Base-by-base conservation (phyloP, 2,329 filamentous ascomycete genomes). In the Colletotrichum horii region DNA sequence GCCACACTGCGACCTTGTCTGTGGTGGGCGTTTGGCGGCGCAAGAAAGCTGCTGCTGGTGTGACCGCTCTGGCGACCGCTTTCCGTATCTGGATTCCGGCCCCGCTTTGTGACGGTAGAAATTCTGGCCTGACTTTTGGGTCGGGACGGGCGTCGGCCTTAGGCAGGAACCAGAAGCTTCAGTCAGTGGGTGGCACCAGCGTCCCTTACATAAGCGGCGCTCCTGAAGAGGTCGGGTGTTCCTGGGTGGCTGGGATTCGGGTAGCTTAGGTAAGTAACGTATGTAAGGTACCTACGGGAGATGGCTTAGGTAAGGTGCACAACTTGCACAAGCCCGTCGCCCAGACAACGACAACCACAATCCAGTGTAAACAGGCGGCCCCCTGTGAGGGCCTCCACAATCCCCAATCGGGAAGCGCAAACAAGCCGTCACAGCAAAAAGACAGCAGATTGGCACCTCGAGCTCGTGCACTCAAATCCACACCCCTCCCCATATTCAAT, bases 401-500 rank as follows among this genome's bases (percentile, higher is more conserved):
- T 52, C 22, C 67, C 75, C 28, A 72, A 77, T 78, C 43, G 56
- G 76, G 76, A 75, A 75, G 71, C 68, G 71, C 74, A 75, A 77
- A 77, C 68, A 77, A 76, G 66, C 61, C 38, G 12, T 52, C 43
- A 52, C 43, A 65, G 61, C 22, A 52, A 66, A 38, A 30, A 30
- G 56, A 62, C 56, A 19, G 70, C 71, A 68, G 28, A 36, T 11
- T 22, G 67, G 22, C 58, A 55, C 61, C 58, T 22, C 26, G 30
- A 55, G 52, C 60, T 70, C 26, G 67, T 48, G 67, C 68, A 75
- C 66, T 52, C 43, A 52, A 74, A 74, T 64, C 73, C 73, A 73
- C 73, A 75, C 62, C 73, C 73, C 73, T 75, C 73, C 56, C 69
- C 73, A 75, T 75, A 75, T 58, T 75, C 73, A 72, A 72, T 68